Conservation (phyloP, 192 early-diverging fungal genomes). For the Coemansia sp. region DNA sequence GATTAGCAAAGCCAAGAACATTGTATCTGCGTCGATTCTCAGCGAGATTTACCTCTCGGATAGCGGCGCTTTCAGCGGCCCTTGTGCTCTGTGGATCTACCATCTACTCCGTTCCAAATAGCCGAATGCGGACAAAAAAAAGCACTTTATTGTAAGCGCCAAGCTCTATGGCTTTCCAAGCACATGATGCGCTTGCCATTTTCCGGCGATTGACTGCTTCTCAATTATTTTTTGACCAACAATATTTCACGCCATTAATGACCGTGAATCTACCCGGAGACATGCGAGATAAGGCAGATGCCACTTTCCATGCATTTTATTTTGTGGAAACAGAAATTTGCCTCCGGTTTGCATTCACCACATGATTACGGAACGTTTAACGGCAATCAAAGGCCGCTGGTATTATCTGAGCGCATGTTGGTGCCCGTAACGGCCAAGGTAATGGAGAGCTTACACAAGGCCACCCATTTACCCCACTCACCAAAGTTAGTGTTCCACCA, state of each 20-base stretch:
- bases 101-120: background rate
- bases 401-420: background rate
- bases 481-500: too few species aligned
- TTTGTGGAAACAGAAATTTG: background rate
- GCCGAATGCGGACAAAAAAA: conserved; percentile 4
- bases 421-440: background rate
- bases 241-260: background rate
- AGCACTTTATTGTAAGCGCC: background rate
- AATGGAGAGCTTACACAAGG: too few species aligned
- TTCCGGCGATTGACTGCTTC: background rate
- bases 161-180: background rate
- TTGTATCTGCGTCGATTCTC: background rate
- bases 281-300: background rate
- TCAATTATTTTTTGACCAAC: background rate
- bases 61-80: conserved; percentile 7
- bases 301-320: background rate
- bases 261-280: background rate
- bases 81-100: background rate
- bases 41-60: background rate
- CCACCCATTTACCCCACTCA: too few species aligned
- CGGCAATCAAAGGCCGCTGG: background rate
- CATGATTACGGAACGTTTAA: background rate
- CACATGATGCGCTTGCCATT: background rate
- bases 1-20: background rate
- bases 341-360: background rate